A percentile compares a stretch with the other conserved stretches of the same genome.
Conservation (phyloP, 805 yeast species). For the Metschnikowia anglica region DNA sequence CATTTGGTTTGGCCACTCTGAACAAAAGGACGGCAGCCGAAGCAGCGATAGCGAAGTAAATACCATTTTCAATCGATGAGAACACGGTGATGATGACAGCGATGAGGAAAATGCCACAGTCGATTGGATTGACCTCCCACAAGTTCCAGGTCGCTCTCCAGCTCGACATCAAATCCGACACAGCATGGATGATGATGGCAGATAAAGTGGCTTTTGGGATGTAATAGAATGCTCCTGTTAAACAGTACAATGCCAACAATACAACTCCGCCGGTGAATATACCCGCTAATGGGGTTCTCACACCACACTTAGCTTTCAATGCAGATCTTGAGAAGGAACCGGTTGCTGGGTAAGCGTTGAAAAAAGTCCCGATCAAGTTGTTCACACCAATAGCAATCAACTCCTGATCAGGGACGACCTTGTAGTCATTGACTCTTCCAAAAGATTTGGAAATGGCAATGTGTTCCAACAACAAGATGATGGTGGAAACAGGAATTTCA, state of each 20-base stretch:
- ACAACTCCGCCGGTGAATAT: slow-evolving; percentile 88
- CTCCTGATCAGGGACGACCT: slow-evolving; percentile 90
- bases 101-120: slow-evolving; percentile 66
- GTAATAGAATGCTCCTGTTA: slow-evolving; percentile 80
- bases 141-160: slow-evolving; percentile 65
- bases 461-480: slow-evolving; percentile 83
- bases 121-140: slow-evolving; percentile 74
- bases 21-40: slow-evolving; percentile 72
- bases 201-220: slow-evolving; percentile 87
- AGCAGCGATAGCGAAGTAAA: slow-evolving; percentile 86
- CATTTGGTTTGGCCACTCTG: slow-evolving; percentile 76
- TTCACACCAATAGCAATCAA: slow-evolving; percentile 90
- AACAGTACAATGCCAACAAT: slow-evolving; percentile 76
- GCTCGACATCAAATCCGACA: slow-evolving; percentile 75
- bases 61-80: slow-evolving; percentile 80
- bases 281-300: slow-evolving; percentile 91
- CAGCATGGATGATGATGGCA: slow-evolving; percentile 93
- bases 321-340: slow-evolving; percentile 96
- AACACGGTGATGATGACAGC: slow-evolving; percentile 77
- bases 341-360: slow-evolving; percentile 92
- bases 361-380: slow-evolving; percentile 86
- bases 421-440: slow-evolving; percentile 89
- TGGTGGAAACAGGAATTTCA: slow-evolving; percentile 82
- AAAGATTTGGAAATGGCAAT: slow-evolving; percentile 92
- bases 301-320: slow-evolving; percentile 91